phyloP scores from a whole-genome alignment of 352 stramenopile species.

The Globisporangium acanthophoron region DNA sequence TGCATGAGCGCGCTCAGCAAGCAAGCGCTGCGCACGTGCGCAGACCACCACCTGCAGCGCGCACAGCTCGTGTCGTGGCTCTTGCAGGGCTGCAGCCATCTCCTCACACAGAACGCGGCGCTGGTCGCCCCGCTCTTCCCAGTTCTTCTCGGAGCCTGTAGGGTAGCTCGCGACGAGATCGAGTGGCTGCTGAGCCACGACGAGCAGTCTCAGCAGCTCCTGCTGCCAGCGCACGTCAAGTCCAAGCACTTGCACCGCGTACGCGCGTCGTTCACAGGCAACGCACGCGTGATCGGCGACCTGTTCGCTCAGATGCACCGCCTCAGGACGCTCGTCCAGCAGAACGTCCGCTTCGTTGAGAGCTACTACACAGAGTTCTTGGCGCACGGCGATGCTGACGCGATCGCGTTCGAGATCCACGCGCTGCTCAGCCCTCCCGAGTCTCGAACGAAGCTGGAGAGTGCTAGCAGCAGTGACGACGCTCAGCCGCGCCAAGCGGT shows the following conservation, averaged over 20 bases:
- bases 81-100: conserved; percentile 21
- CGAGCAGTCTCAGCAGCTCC: conserved; percentile 8
- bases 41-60: conserved; percentile 26
- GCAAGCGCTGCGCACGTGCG: conserved; percentile 32
- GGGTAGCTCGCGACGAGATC: conserved; percentile 35
- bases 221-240: conserved; percentile 44
- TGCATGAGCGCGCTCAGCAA: conserved; percentile 38
- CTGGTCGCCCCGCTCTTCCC: conserved; percentile 42
- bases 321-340: conserved; percentile 19
- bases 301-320: conserved; percentile 20
- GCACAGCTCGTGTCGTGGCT: conserved; percentile 36
- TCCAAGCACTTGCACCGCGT: conserved; percentile 42
- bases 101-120: conserved; percentile 35
- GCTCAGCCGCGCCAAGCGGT: background rate
- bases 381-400: conserved; percentile 35
- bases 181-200: conserved; percentile 46
- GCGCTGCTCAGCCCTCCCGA: background rate
- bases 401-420: conserved; percentile 35
- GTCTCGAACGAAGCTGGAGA: background rate
- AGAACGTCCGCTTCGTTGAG: conserved; percentile 17
- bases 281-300: conserved; percentile 14
- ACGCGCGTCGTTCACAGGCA: conserved; percentile 15
- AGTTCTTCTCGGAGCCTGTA: conserved; percentile 30
- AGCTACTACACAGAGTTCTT: conserved; percentile 43
- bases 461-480: background rate